Evolutionary conservation across 169 alveolate genomes (phyloP), one percentile per base, ranked within the genome.

Genomic region (Cryptosporidium viatorum): DNA sequence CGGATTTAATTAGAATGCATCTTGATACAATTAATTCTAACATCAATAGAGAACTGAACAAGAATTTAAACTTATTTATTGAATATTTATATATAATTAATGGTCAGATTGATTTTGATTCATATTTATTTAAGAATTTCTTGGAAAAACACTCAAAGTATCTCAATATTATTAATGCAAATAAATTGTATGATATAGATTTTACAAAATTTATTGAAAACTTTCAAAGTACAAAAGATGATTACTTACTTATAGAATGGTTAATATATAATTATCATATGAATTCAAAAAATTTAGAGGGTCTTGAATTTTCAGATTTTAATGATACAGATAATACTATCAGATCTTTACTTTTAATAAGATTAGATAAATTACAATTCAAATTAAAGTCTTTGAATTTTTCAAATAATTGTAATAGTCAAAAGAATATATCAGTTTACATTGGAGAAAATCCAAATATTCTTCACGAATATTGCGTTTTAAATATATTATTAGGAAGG

Each of bases 381-480:
- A n/a, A 55, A 21, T 37, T 55, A 9, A 55, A 26, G 1, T 23
- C 37, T 23, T n/a, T 55, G 2, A 26, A 55, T 26, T 55, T 37
- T 55, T 26, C 18, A 26, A 55, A 26, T 21, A 41, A 41, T 41
- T 41, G 3, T 41, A 41, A 41, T 41, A 41, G 1, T 0, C 67
- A 26, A 8, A 55, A 26, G 16, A 26, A 55, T 9, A 9, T 0
- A n/a, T 21, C 35, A 8, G 67, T 26, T 8, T 23, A 2, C 21
- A 26, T 55, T 55, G 67, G 67, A n/a, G 67, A 39, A 43, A 80
- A 80, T 31, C 65, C 48, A 5, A 60, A 65, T n/a, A 48, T 80
- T 9, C 31, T 80, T 37, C 74, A 80, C 33, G 89, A 80, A 33
- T 80, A 80, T 29, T 80, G 89, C 33, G 41, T 80, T 26, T 65